A percentile compares a stretch with the other conserved stretches of the same genome.
phyloP scores from a whole-genome alignment of 2,329 filamentous ascomycete species.

The Aspergillus hortae region DNA sequence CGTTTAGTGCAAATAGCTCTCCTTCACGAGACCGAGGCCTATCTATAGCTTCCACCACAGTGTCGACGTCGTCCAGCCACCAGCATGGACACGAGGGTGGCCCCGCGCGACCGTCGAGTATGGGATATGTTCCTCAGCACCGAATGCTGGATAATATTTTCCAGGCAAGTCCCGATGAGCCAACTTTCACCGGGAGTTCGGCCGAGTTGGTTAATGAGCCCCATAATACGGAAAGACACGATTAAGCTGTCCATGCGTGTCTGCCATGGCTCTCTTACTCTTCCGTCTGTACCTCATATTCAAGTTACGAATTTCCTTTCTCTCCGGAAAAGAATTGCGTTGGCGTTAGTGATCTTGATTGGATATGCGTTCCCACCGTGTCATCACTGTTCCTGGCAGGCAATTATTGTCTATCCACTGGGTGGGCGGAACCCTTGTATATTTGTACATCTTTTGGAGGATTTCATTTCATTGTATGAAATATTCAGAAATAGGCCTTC shows the following conservation, averaged over 20 bases:
- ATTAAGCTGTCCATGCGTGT: neutral
- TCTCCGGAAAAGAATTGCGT: constrained; percentile 8
- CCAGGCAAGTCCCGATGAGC: constrained; percentile 35
- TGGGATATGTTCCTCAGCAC: constrained; percentile 50
- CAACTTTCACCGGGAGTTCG: constrained; percentile 38
- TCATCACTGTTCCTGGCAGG: neutral
- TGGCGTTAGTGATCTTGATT: constrained; percentile 14
- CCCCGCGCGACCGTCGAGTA: constrained; percentile 42
- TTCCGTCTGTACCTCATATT: constrained; percentile 14
- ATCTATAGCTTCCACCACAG: constrained; percentile 36
- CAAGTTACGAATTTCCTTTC: constrained; percentile 19
- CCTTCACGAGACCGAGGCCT: constrained; percentile 33
- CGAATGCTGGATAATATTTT: constrained; percentile 49
- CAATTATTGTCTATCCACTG: too few species aligned
- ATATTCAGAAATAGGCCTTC: constrained; percentile 10
- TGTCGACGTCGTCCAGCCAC: constrained; percentile 36
- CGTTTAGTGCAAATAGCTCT: constrained; percentile 38
- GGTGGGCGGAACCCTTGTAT: neutral
- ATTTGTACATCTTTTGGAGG: constrained; percentile 15
- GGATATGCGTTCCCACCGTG: constrained; percentile 3
- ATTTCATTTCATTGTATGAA: constrained; percentile 16
- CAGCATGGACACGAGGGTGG: constrained; percentile 23
- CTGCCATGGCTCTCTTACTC: neutral
- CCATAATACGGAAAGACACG: constrained; percentile 11
- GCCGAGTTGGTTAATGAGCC: constrained; percentile 44